Percentiles rank a stretch among this genome's conserved stretches.
phyloP scores from a whole-genome alignment of 495 filamentous ascomycete genomes.

The Penicillium robsamsonii region DNA sequence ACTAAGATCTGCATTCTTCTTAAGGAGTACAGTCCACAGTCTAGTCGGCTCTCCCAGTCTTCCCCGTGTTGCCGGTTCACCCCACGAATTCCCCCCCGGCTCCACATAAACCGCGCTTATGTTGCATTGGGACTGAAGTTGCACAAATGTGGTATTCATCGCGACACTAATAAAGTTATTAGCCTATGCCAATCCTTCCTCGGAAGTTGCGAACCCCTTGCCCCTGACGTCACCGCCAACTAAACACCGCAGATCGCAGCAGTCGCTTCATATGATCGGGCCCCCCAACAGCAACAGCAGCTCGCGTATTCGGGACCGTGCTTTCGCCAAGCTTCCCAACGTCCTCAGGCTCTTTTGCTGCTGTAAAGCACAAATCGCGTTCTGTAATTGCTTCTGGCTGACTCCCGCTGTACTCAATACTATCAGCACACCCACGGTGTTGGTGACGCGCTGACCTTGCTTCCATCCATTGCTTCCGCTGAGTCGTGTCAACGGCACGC shows the following conservation, averaged over 20 bases:
- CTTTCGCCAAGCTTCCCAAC: slow-evolving; percentile 23
- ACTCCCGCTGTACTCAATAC: slow-evolving; percentile 27
- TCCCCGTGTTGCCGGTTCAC: neutral
- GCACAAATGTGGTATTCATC: slow-evolving; percentile 27
- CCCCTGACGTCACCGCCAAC: slow-evolving; percentile 32
- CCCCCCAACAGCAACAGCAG: slow-evolving; percentile 34
- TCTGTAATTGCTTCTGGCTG: slow-evolving; percentile 20
- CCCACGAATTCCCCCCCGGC: slow-evolving; percentile 7
- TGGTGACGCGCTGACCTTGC: slow-evolving; percentile 35
- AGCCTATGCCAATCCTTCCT: slow-evolving; percentile 16
- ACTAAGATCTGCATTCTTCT: neutral
- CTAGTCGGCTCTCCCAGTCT: neutral
- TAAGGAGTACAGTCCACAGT: neutral
- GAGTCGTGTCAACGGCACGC: slow-evolving; percentile 60
- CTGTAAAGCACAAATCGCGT: slow-evolving; percentile 14
- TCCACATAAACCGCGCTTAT: slow-evolving; percentile 18
- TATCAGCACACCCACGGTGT: slow-evolving; percentile 32
- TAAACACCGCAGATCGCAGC: slow-evolving; percentile 35
- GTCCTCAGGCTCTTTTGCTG: slow-evolving; percentile 16
- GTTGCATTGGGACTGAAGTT: slow-evolving; percentile 5
- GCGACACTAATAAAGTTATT: slow-evolving; percentile 12
- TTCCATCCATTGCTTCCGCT: slow-evolving; percentile 53
- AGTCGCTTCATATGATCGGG: slow-evolving; percentile 46
- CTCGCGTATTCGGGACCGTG: slow-evolving; percentile 32
- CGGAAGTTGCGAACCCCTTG: neutral